phyloP scores from a whole-genome alignment of 2,329 filamentous ascomycete species.

The Phyllosticta citribraziliensis region DNA sequence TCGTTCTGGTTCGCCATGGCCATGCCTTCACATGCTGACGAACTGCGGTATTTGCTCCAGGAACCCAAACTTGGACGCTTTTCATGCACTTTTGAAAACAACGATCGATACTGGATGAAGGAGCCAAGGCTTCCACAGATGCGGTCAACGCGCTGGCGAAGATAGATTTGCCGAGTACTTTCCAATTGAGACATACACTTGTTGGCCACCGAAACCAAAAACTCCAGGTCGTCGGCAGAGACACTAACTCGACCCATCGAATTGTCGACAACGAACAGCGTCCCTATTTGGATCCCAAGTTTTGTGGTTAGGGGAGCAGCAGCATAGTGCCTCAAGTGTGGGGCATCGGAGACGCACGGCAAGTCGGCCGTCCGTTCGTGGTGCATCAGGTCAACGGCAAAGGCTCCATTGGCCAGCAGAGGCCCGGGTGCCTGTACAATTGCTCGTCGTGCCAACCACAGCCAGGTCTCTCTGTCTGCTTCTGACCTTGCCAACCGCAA shows the following conservation, averaged over 20 bases:
- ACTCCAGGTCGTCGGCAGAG: constrained; percentile 2
- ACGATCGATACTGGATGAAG: constrained; percentile 2
- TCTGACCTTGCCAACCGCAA: constrained; percentile 1
- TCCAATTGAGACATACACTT: constrained; percentile 13
- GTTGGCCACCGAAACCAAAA: constrained; percentile 6
- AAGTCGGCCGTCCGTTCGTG: background rate
- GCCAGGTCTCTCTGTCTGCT: background rate
- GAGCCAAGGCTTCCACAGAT: constrained; percentile 3
- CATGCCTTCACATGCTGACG: background rate
- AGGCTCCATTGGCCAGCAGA: background rate
- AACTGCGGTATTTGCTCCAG: background rate
- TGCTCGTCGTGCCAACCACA: constrained; percentile 5
- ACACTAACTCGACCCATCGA: background rate
- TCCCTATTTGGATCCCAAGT: constrained; percentile 12
- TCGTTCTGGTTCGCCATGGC: background rate
- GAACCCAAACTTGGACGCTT: background rate
- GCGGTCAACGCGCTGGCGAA: constrained; percentile 7
- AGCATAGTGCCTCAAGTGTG: constrained; percentile 11
- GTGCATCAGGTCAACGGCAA: background rate
- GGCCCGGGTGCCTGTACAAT: background rate
- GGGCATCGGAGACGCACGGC: constrained; percentile 1
- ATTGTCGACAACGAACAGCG: constrained; percentile 11
- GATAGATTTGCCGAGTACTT: constrained; percentile 10
- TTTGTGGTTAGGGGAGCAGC: constrained; percentile 11
- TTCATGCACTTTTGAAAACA: background rate